These are phyloP conservation scores for Wilcoxina mikolae DNA, from an alignment of 495 filamentous ascomycete genomes.

Conservation along the genomic window DNA sequence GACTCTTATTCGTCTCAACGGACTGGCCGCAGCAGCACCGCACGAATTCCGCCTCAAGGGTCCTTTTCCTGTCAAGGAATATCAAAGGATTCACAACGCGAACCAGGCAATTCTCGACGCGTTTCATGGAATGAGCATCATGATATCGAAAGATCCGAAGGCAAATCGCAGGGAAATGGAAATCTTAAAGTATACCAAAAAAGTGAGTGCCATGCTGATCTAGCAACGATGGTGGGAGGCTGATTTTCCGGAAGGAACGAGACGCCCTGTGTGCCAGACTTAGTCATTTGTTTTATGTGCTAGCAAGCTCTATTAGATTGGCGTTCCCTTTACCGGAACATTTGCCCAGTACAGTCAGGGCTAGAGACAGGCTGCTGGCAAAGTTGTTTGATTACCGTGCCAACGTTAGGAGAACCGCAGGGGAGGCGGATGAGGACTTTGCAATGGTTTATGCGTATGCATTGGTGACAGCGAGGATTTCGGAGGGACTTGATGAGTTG, in stretches of 20 bases:
- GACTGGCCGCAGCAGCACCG: conserved; percentile 52
- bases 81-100: conserved; percentile 56
- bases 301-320: conserved; percentile 82
- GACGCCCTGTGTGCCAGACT: conserved; percentile 67
- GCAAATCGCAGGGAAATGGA: conserved; percentile 65
- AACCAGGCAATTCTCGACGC: conserved; percentile 75
- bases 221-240: neutral
- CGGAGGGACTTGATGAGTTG: conserved; percentile 21
- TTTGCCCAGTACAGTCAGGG: conserved; percentile 64
- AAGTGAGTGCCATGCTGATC: neutral
- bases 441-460: conserved; percentile 57
- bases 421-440: conserved; percentile 52
- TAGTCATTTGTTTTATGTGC: conserved; percentile 80
- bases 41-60: conserved; percentile 74
- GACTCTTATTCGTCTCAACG: conserved; percentile 51
- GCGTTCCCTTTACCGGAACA: conserved; percentile 84
- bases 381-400: conserved; percentile 76
- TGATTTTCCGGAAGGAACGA: conserved; percentile 42
- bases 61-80: conserved; percentile 58
- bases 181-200: conserved; percentile 59
- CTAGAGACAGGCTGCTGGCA: conserved; percentile 69
- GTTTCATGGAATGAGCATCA: conserved; percentile 88
- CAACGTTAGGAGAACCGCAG: conserved; percentile 33
- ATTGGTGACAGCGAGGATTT: conserved; percentile 23
- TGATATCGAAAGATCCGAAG: conserved; percentile 65